A percentile compares a stretch with the other conserved stretches of the same genome.
phyloP scores from a whole-genome alignment of 2,329 filamentous ascomycete species.

The Chaetomiaceae sp. region DNA sequence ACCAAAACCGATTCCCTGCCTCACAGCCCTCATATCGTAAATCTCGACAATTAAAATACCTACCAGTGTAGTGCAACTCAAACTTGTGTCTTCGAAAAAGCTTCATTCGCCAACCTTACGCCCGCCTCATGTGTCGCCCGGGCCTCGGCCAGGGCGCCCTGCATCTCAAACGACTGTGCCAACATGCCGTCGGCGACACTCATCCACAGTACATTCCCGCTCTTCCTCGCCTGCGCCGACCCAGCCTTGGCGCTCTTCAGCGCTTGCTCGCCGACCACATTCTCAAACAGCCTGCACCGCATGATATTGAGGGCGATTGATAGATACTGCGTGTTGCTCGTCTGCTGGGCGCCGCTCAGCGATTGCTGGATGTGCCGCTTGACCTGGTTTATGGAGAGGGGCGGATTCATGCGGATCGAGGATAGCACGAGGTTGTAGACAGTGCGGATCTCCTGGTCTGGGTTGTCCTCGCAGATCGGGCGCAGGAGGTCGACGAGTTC shows the following conservation, averaged over 20 bases:
- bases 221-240: conserved; percentile 62
- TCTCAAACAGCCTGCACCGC: conserved; percentile 75
- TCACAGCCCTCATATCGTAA: too few species aligned
- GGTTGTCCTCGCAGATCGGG: conserved; percentile 62
- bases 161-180: conserved; percentile 67
- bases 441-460: conserved; percentile 70
- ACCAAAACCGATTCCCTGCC: too few species aligned
- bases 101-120: conserved; percentile 24
- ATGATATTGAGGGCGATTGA: conserved; percentile 81
- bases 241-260: conserved; percentile 71
- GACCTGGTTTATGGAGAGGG: conserved; percentile 65
- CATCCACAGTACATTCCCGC: conserved; percentile 70
- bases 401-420: conserved; percentile 58
- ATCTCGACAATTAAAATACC: neutral
- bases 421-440: conserved; percentile 74
- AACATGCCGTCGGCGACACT: conserved; percentile 78
- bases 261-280: conserved; percentile 75
- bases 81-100: conserved; percentile 20
- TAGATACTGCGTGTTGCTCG: conserved; percentile 74
- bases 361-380: conserved; percentile 75
- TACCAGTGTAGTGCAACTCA: neutral
- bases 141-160: conserved; percentile 43
- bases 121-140: conserved; percentile 12
- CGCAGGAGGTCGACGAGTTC: conserved; percentile 62
- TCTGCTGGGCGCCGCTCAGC: conserved; percentile 63